phyloP scores from a whole-genome alignment of 2,329 filamentous ascomycete species.

The Daldinia sp. region DNA sequence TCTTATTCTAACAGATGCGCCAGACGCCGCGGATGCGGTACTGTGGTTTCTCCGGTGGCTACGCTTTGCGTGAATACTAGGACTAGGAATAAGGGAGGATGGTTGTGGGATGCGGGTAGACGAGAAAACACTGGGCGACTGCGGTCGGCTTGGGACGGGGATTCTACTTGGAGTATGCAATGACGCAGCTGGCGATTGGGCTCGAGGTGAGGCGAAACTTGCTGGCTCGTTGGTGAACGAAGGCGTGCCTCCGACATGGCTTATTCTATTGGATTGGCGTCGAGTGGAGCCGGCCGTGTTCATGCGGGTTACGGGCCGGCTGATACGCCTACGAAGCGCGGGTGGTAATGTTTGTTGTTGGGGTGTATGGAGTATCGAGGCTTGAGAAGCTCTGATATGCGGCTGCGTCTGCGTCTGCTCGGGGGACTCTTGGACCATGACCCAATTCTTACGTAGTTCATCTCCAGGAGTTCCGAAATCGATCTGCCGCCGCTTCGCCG shows the following conservation, averaged over 20 bases:
- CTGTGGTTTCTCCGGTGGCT: constrained; percentile 58
- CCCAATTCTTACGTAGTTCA: constrained; percentile 74
- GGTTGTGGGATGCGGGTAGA: constrained; percentile 36
- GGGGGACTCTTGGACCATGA: constrained; percentile 65
- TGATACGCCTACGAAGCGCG: constrained; percentile 55
- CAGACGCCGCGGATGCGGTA: constrained; percentile 53
- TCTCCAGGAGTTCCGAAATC: constrained; percentile 55
- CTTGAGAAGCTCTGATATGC: constrained; percentile 37
- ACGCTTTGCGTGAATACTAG: constrained; percentile 38
- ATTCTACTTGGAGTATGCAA: constrained; percentile 53
- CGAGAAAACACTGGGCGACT: constrained; percentile 38
- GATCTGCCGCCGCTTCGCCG: constrained; percentile 64
- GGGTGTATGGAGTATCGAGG: constrained; percentile 39
- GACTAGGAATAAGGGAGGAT: constrained; percentile 43
- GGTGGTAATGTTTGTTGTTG: constrained; percentile 46
- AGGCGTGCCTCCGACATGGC: constrained; percentile 56
- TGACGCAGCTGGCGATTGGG: constrained; percentile 44
- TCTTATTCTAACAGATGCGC: constrained; percentile 36
- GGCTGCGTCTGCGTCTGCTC: constrained; percentile 31
- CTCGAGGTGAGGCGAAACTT: constrained; percentile 62
- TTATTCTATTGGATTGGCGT: constrained; percentile 54
- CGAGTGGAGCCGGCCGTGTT: constrained; percentile 42
- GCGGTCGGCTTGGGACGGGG: constrained; percentile 48
- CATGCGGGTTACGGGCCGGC: constrained; percentile 51
- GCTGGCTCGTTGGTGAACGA: constrained; percentile 56